Base-by-base conservation (phyloP, 768 basidiomycete species). In the Hypholoma sublateritium region DNA sequence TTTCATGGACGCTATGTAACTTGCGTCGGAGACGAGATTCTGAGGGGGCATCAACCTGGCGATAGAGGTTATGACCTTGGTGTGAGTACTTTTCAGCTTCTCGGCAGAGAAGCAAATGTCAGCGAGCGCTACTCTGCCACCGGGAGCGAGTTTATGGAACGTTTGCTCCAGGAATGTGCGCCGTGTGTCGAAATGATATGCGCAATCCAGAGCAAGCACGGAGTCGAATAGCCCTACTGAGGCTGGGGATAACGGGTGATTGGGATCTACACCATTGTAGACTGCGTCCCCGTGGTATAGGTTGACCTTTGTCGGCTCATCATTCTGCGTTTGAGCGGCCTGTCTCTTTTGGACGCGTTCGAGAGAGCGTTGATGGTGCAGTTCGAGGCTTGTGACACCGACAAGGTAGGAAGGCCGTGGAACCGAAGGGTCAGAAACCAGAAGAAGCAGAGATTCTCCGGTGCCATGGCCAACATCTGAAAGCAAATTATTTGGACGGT, bases 401-500 rank as follows among this genome's bases (percentile, higher is more conserved):
- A 75, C 76, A 7, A 88, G 59, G 42, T 69, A 62, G 4, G 77
- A 69, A 25, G 82, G 84, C 9, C 74, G 76, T 2, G 81, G 78
- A 21, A 83, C 68, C 0, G 69, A 63, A 13, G 75, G 72, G 56
- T 80, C 72, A 4, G 74, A 72, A 24, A 86, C 72, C 16, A 85
- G 77, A 35, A 87, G 64, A 19, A 87, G 65, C 19, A 88, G 70
- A 1, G 86, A 88, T 69, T 87, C 86, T 42, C 88, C 87, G 22
- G 80, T 84, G 41, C 85, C 87, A 62, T 86, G 80, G 13, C 87
- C 88, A 17, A 88, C 84, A 65, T 89, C 86, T 88, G 57, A 19
- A 17, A 57, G 36, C 37, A 41, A 41, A 57, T n/a, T 17, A 39
- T 55, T 46, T 24, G 22, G 57, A 25, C 12, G 28, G 55, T 53